A percentile compares a stretch with the other conserved stretches of the same genome.
phyloP scores from a whole-genome alignment of 2,329 filamentous ascomycete genomes.

The Akanthomyces lecanii region DNA sequence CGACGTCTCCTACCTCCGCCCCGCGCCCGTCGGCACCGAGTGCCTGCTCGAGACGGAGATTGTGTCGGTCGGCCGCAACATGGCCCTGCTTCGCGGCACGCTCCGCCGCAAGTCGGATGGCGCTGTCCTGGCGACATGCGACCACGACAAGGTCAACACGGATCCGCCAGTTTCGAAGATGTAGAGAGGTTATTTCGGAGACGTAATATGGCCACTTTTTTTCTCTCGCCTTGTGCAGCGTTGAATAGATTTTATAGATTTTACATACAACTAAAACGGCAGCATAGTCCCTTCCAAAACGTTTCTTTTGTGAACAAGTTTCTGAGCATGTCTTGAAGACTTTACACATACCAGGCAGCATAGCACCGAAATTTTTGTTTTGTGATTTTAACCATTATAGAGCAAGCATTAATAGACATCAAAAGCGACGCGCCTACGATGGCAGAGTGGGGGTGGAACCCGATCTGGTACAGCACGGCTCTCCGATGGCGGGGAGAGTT shows the following conservation, averaged over 20 bases:
- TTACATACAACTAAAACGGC: not conserved
- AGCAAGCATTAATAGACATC: too few relatives aligned
- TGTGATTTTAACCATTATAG: too few relatives aligned
- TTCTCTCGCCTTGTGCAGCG: not conserved
- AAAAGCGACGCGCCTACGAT: too few relatives aligned
- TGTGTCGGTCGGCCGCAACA: conserved; percentile 51
- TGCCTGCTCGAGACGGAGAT: conserved; percentile 54
- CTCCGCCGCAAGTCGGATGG: conserved; percentile 52
- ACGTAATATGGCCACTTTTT: too few relatives aligned
- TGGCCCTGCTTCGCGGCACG: conserved; percentile 50
- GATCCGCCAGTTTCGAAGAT: conserved; percentile 39
- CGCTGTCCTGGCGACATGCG: conserved; percentile 51
- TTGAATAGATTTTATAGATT: not conserved
- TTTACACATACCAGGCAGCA: too few relatives aligned
- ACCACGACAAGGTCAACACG: conserved; percentile 62
- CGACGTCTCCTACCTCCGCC: conserved; percentile 63
- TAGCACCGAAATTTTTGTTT: too few relatives aligned
- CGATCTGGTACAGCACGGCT: too few relatives aligned
- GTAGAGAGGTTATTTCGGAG: not conserved
- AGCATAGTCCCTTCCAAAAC: too few relatives aligned
- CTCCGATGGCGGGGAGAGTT: too few relatives aligned
- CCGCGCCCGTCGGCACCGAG: conserved; percentile 48
- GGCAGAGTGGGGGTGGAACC: too few relatives aligned
- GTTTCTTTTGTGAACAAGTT: too few relatives aligned
- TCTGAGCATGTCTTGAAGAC: too few relatives aligned